phyloP scores from a whole-genome alignment of 2,329 filamentous ascomycete genomes.

The Ophiostoma pallidulum region DNA sequence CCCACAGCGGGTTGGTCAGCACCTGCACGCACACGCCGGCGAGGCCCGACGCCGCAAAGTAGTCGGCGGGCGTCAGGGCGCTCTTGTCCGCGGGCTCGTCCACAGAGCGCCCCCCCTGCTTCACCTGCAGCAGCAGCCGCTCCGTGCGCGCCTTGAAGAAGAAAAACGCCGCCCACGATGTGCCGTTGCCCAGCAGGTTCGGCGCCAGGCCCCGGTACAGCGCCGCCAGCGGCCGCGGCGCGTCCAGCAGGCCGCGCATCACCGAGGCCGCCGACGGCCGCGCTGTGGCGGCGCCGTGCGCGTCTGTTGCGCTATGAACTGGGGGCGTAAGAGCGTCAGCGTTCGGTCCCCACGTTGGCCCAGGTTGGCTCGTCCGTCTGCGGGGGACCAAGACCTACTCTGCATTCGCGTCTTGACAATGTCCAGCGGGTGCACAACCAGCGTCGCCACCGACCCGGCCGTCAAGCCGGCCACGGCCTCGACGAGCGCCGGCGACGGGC shows the following conservation, averaged over 20 bases:
- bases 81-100: slow-evolving; percentile 10
- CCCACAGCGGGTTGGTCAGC: slow-evolving; percentile 93
- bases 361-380: too few species aligned
- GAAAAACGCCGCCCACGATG: slow-evolving; percentile 90
- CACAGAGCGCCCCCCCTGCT: slow-evolving; percentile 12
- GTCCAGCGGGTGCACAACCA: slow-evolving; percentile 86
- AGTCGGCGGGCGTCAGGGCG: slow-evolving; percentile 55
- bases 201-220: slow-evolving; percentile 86
- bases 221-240: slow-evolving; percentile 51
- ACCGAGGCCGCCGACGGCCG: slow-evolving; percentile 42
- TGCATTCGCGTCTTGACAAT: slow-evolving; percentile 95
- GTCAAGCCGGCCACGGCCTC: slow-evolving; percentile 86
- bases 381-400: slow-evolving; percentile 52
- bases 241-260: slow-evolving; percentile 37
- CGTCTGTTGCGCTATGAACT: slow-evolving; percentile 40
- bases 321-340: too few species aligned
- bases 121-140: slow-evolving; percentile 31
- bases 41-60: slow-evolving; percentile 66
- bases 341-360: too few species aligned
- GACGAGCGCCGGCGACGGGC: slow-evolving; percentile 65
- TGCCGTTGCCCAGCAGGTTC: slow-evolving; percentile 83
- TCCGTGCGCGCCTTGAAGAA: slow-evolving; percentile 57
- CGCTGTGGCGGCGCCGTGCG: slow-evolving; percentile 14
- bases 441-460: slow-evolving; percentile 76
- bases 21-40: slow-evolving; percentile 66